Conservation (phyloP, 2,329 filamentous ascomycete genomes). For the Botryotinia globosa region DNA sequence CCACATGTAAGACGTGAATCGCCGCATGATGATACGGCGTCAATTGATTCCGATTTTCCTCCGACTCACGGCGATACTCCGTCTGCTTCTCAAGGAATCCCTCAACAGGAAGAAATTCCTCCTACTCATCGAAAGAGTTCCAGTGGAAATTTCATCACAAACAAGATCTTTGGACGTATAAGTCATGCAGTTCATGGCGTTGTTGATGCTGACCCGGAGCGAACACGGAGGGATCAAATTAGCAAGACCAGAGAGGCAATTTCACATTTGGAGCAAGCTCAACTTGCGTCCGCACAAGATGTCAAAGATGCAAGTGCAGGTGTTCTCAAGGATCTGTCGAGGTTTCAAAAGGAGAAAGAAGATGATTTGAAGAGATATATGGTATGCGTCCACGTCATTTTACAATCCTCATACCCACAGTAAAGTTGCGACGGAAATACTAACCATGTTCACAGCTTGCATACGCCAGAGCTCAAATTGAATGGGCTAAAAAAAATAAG, state of each 20-base stretch:
- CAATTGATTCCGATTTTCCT: constrained; percentile 94
- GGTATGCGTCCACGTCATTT: constrained; percentile 56
- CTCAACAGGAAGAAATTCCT: constrained; percentile 47
- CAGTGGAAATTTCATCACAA: constrained; percentile 86
- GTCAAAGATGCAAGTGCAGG: constrained; percentile 89
- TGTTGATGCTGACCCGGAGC: constrained; percentile 91
- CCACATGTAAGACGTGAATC: constrained; percentile 49
- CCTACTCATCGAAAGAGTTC: constrained; percentile 72
- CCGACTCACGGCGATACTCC: constrained; percentile 77
- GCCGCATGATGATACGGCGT: constrained; percentile 73
- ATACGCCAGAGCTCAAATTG: constrained; percentile 69
- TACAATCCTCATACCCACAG: too few species aligned
- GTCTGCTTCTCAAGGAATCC: constrained; percentile 71
- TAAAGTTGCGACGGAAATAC: background rate
- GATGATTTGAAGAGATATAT: constrained; percentile 91
- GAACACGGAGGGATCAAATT: constrained; percentile 87
- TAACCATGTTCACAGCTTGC: constrained; percentile 52
- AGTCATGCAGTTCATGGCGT: constrained; percentile 95
- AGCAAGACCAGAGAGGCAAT: constrained; percentile 93
- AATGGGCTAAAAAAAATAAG: constrained; percentile 71
- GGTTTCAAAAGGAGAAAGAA: constrained; percentile 95
- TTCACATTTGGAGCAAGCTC: constrained; percentile 81
- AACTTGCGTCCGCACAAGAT: constrained; percentile 83
- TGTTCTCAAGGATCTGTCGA: constrained; percentile 82
- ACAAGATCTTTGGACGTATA: constrained; percentile 91